Evolutionary conservation across 2,329 filamentous ascomycete species (phyloP).

Genomic region (Zymoseptoria pseudotritici): DNA sequence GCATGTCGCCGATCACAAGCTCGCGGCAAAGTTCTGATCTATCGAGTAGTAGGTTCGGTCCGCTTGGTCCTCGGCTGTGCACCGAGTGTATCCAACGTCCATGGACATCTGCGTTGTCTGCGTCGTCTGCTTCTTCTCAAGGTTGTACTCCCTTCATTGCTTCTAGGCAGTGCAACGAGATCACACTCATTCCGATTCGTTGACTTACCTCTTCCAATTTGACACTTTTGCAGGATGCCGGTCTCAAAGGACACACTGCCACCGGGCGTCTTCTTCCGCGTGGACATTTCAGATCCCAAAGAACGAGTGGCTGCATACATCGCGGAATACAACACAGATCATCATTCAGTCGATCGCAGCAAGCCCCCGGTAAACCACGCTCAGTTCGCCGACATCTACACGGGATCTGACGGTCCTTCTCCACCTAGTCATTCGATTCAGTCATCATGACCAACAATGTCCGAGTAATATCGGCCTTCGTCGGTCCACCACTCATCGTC

Average conservation of each 20-base stretch:
- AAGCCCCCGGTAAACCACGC: background rate
- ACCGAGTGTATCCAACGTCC: background rate
- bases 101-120: too few species aligned
- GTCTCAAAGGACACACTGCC: background rate
- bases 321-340: background rate
- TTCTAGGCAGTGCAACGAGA: too few species aligned
- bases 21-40: background rate
- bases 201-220: too few species aligned
- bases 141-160: too few species aligned
- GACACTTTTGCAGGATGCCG: too few species aligned
- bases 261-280: background rate
- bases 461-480: background rate
- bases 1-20: background rate
- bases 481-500: background rate
- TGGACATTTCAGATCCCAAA: background rate
- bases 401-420: background rate
- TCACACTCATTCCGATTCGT: too few species aligned
- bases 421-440: background rate
- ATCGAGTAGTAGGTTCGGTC: background rate
- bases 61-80: background rate
- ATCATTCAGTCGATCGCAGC: background rate
- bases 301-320: background rate
- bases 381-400: background rate
- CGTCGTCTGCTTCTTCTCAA: too few species aligned
- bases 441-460: constrained; percentile 1